Evolutionary conservation across 805 yeast species (phyloP).

Genomic region (Ogataea saltuana): DNA sequence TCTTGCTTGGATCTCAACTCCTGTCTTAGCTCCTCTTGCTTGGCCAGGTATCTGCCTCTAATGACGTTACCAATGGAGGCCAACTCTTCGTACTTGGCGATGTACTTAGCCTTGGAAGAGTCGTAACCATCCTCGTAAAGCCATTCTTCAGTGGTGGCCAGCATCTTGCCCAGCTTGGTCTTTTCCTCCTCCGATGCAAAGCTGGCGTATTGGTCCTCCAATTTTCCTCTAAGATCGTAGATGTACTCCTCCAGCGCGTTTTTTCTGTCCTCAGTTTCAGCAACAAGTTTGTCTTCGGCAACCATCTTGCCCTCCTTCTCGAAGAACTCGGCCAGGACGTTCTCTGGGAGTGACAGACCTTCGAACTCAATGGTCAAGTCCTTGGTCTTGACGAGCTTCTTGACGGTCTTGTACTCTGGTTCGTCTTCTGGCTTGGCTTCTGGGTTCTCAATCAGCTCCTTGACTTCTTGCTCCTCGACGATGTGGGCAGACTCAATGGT

Average conservation of each 20-base stretch:
- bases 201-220: constrained; percentile 85
- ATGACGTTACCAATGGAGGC: constrained; percentile 93
- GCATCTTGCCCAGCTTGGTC: constrained; percentile 67
- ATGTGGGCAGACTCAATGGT: constrained; percentile 93
- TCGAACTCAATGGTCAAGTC: constrained; percentile 62
- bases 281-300: constrained; percentile 92
- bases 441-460: constrained; percentile 78
- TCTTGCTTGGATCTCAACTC: constrained; percentile 84
- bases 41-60: constrained; percentile 90
- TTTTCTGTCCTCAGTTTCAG: constrained; percentile 98
- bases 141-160: constrained; percentile 95
- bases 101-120: constrained; percentile 92
- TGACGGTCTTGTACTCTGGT: constrained; percentile 86
- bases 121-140: constrained; percentile 97
- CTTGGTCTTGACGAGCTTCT: constrained; percentile 90
- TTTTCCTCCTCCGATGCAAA: constrained; percentile 93
- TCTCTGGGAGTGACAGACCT: constrained; percentile 62
- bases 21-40: constrained; percentile 94
- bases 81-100: constrained; percentile 97
- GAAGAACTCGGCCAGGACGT: constrained; percentile 56
- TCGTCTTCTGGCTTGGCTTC: constrained; percentile 63
- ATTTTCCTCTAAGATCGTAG: constrained; percentile 94
- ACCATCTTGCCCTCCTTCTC: constrained; percentile 86
- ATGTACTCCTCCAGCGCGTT: constrained; percentile 98
- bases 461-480: constrained; percentile 84